Evolutionary conservation across 1,284 basidiomycete genomes (phyloP).

Genomic region (Rhodotorula sp.): DNA sequence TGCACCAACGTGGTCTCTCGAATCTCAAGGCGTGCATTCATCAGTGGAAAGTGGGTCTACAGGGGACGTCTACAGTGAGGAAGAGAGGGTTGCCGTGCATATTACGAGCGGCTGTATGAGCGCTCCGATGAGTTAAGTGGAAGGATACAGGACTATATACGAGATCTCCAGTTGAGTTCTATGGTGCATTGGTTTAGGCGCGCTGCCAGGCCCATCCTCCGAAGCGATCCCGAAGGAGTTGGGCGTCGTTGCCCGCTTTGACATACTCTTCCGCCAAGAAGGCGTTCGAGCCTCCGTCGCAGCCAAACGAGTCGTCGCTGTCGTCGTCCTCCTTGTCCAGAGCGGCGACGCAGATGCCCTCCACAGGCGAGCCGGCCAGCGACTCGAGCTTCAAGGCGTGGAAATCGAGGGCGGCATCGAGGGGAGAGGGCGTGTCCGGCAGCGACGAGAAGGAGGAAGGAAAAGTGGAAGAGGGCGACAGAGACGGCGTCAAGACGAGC

Average conservation of each 20-base stretch:
- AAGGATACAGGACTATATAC: not conserved
- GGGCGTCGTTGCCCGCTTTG: slow-evolving; percentile 28
- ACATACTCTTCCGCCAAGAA: slow-evolving; percentile 17
- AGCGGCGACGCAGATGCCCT: not conserved
- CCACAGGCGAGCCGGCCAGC: slow-evolving; percentile 3
- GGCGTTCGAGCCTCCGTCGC: slow-evolving; percentile 6
- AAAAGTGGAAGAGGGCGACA: slow-evolving; percentile 8
- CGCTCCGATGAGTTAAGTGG: not conserved
- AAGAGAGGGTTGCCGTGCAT: not conserved
- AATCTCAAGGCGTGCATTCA: not conserved
- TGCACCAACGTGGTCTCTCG: too few species aligned
- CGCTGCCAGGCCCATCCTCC: slow-evolving; percentile 19
- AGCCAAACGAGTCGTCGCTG: slow-evolving; percentile 13
- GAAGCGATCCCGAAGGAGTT: slow-evolving; percentile 9
- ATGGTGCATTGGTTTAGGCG: not conserved
- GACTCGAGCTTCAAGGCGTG: slow-evolving; percentile 32
- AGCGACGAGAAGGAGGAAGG: not conserved
- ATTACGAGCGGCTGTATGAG: too few species aligned
- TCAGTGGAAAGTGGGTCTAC: not conserved
- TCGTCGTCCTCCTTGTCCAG: not conserved
- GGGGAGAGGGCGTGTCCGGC: slow-evolving; percentile 17
- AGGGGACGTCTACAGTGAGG: not conserved
- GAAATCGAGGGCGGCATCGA: slow-evolving; percentile 28
- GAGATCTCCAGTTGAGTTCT: not conserved
- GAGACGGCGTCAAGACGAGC: slow-evolving; percentile 30